Conservation (phyloP, 2,329 filamentous ascomycete genomes). For the Fonsecaea pedrosoi region DNA sequence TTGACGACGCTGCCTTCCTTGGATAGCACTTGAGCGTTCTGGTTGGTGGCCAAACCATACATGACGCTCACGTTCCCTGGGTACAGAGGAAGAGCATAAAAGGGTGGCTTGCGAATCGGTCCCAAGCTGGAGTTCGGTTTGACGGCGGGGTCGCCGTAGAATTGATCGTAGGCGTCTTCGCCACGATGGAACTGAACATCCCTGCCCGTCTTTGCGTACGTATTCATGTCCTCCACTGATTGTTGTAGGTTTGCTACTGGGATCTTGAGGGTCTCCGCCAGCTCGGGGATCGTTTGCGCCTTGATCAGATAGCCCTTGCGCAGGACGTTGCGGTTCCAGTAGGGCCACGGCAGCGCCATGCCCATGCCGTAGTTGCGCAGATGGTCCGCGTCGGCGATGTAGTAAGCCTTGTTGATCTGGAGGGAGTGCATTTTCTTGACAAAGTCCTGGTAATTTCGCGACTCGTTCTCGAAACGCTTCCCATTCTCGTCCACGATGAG, state of each 20-base stretch:
- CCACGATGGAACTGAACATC: constrained; percentile 48
- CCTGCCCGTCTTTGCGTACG: constrained; percentile 40
- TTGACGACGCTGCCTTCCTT: constrained; percentile 37
- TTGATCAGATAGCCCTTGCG: neutral
- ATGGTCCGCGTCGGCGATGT: neutral
- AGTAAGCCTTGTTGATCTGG: neutral
- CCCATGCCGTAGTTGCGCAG: constrained; percentile 7
- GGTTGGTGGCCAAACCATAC: constrained; percentile 45
- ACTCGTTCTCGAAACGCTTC: constrained; percentile 23
- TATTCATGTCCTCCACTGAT: constrained; percentile 41
- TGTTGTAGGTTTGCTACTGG: neutral
- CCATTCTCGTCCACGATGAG: constrained; percentile 22
- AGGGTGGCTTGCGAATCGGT: constrained; percentile 41
- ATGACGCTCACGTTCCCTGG: constrained; percentile 48
- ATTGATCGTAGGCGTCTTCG: constrained; percentile 43
- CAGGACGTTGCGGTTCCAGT: constrained; percentile 1
- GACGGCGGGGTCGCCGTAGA: constrained; percentile 43
- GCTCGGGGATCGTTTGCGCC: constrained; percentile 1
- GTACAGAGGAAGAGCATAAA: constrained; percentile 45
- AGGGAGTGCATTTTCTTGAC: neutral
- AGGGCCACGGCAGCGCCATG: constrained; percentile 3
- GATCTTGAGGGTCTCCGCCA: neutral
- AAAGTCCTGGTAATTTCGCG: constrained; percentile 19
- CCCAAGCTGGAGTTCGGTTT: constrained; percentile 45
- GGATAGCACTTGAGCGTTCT: constrained; percentile 42